A percentile compares a stretch with the other conserved stretches of the same genome.
Evolutionary conservation across 768 basidiomycete species (phyloP).

Genomic region (Kwoniella bestiolae): DNA sequence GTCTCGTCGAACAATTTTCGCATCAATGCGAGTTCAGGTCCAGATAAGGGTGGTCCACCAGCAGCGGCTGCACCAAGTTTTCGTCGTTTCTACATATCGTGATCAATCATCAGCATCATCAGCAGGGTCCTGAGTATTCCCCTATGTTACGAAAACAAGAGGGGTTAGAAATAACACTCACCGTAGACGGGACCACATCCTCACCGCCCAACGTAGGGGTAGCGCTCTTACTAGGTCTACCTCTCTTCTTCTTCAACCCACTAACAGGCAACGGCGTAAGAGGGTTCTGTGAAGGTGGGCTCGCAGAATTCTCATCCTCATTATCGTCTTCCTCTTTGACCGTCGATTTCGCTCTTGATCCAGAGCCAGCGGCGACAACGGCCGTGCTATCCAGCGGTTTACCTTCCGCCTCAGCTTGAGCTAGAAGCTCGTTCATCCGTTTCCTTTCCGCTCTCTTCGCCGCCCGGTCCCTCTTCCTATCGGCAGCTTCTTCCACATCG

Average conservation of each 20-base stretch:
- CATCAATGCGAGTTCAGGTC: constrained; percentile 41
- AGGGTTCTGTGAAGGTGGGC: not conserved
- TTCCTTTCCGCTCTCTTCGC: constrained; percentile 40
- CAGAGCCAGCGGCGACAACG: constrained; percentile 11
- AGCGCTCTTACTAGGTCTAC: constrained; percentile 36
- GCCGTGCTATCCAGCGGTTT: constrained; percentile 62
- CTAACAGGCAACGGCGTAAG: constrained; percentile 7
- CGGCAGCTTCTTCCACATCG: constrained; percentile 50
- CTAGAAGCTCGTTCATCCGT: constrained; percentile 38
- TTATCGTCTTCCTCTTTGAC: constrained; percentile 68
- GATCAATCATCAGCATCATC: too few relatives aligned
- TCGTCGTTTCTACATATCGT: constrained; percentile 48
- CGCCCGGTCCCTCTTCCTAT: constrained; percentile 35
- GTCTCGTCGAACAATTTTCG: constrained; percentile 45
- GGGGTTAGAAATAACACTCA: constrained; percentile 1
- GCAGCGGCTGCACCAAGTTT: constrained; percentile 30
- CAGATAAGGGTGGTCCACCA: constrained; percentile 17
- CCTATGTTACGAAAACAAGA: too few relatives aligned
- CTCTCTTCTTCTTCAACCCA: constrained; percentile 40
- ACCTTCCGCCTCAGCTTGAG: constrained; percentile 46
- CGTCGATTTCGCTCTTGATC: constrained; percentile 52
- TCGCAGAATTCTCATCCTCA: constrained; percentile 7
- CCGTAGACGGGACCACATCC: constrained; percentile 32
- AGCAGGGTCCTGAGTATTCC: too few relatives aligned
- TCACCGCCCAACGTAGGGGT: constrained; percentile 46